phyloP scores from a whole-genome alignment of 1,284 basidiomycete species.

The Marasmius tenuissimus region DNA sequence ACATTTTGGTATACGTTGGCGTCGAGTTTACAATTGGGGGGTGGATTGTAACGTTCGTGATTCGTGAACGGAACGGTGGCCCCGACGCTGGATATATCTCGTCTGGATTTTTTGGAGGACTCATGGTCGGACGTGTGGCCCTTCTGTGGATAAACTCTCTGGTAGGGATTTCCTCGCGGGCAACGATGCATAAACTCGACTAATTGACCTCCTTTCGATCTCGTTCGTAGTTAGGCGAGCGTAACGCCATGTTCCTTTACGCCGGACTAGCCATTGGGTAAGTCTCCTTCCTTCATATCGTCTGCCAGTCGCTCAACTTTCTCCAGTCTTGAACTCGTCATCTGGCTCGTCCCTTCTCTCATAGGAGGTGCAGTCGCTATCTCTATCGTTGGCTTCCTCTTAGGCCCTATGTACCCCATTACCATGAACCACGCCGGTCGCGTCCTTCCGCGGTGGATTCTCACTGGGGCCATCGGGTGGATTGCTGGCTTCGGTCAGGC shows the following conservation, averaged over 20 bases:
- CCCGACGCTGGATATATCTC: no score
- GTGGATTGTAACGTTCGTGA: constrained; percentile 65
- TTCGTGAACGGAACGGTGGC: constrained; percentile 46
- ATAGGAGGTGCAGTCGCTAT: constrained; percentile 49
- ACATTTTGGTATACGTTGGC: constrained; percentile 67
- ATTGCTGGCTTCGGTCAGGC: constrained; percentile 28
- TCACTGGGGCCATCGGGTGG: constrained; percentile 25
- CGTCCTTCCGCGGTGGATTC: constrained; percentile 24
- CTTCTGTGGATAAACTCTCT: background rate
- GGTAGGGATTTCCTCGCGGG: background rate
- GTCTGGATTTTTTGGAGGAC: constrained; percentile 53
- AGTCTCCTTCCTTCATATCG: background rate
- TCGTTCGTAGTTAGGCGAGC: constrained; percentile 19
- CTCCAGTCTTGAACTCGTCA: constrained; percentile 43
- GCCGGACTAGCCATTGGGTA: constrained; percentile 21
- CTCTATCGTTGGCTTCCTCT: constrained; percentile 21
- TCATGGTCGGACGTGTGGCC: background rate
- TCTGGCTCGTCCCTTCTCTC: constrained; percentile 50
- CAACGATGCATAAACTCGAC: background rate
- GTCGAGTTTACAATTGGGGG: constrained; percentile 67
- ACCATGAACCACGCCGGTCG: constrained; percentile 21
- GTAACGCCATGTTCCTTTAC: constrained; percentile 22
- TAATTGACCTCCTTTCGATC: no score
- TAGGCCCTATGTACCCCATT: constrained; percentile 32
- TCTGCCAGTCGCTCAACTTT: background rate